Conservation (phyloP, 257 asterid genomes). For the Ilex aquifolium region DNA sequence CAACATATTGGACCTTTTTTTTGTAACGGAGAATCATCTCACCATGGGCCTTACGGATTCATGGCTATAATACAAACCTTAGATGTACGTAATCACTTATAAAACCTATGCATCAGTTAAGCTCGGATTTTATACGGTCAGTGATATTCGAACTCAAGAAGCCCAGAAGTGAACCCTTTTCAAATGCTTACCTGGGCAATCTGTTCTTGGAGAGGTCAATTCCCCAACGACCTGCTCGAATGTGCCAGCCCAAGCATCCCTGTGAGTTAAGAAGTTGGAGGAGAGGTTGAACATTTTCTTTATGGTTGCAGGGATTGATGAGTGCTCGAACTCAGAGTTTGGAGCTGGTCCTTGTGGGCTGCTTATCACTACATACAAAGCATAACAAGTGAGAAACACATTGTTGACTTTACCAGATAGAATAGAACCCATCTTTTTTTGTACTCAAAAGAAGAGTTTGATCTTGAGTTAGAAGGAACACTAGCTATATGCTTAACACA, state of each 20-base stretch:
- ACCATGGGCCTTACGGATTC: background rate
- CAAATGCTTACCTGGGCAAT: slow-evolving; percentile 59
- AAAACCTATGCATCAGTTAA: too few species aligned
- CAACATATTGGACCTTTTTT: background rate
- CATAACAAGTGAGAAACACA: slow-evolving; percentile 1
- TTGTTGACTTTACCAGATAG: background rate
- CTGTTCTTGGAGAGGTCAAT: slow-evolving; percentile 64
- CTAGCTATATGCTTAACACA: too few species aligned
- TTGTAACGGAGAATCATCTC: too few species aligned
- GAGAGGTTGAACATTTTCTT: slow-evolving; percentile 69
- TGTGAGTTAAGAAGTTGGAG: slow-evolving; percentile 67
- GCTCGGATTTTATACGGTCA: background rate
- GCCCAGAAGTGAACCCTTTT: background rate
- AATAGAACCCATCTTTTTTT: too few species aligned
- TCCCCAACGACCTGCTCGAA: slow-evolving; percentile 62
- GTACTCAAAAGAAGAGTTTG: too few species aligned
- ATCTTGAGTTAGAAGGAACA: too few species aligned
- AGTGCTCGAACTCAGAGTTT: slow-evolving; percentile 68
- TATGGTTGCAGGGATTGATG: slow-evolving; percentile 76
- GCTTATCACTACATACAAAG: slow-evolving; percentile 45
- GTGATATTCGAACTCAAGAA: background rate
- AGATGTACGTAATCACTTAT: too few species aligned
- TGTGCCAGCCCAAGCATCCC: slow-evolving; percentile 92
- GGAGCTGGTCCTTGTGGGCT: slow-evolving; percentile 57
- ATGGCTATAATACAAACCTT: background rate